Evolutionary conservation across 306 rosid species (phyloP).

Genomic region (Acacia acuminata): DNA sequence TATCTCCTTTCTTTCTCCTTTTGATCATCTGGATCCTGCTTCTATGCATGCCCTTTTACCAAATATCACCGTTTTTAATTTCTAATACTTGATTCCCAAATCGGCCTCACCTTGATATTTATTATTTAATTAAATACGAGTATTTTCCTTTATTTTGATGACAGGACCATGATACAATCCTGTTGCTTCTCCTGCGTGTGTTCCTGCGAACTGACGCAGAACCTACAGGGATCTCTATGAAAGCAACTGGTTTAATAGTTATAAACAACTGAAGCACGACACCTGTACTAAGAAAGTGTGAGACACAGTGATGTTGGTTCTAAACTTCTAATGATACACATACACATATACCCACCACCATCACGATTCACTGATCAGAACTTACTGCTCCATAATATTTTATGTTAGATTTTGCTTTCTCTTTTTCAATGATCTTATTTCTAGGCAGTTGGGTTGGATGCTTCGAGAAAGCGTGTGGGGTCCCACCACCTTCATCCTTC

Average conservation of each 20-base stretch:
- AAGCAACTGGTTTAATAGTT: background rate
- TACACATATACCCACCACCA: background rate
- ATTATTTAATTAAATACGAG: background rate
- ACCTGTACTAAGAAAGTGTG: background rate
- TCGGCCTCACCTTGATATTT: background rate
- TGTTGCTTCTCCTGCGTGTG: background rate
- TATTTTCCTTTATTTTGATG: background rate
- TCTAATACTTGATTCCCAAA: background rate
- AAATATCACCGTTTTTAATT: background rate
- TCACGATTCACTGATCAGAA: background rate
- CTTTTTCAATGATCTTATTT: background rate
- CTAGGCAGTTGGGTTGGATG: background rate
- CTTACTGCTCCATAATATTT: background rate
- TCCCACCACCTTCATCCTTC: background rate
- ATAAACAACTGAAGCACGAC: background rate
- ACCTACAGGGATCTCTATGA: background rate
- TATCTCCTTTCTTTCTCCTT: background rate
- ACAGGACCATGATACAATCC: background rate
- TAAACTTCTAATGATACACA: background rate
- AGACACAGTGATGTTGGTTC: background rate
- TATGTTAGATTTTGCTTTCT: background rate
- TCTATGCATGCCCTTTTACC: background rate
- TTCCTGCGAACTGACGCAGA: background rate
- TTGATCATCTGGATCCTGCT: background rate
- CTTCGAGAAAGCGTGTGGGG: conserved; percentile 2